Evolutionary conservation across 2,329 filamentous ascomycete species (phyloP).

Genomic region (Ceratocystis destructans): DNA sequence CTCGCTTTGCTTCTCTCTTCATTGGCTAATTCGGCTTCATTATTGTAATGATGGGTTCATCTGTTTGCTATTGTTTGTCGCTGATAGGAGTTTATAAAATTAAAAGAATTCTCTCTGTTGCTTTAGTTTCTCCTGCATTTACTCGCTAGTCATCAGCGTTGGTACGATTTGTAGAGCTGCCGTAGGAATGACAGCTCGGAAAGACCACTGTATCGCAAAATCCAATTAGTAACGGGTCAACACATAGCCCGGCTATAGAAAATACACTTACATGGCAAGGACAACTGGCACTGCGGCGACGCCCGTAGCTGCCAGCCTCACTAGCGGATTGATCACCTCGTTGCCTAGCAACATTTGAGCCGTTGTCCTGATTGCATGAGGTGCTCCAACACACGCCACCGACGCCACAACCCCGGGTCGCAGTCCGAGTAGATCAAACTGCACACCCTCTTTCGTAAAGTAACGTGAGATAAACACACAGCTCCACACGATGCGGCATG

Average conservation of each 20-base stretch:
- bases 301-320: slow-evolving; percentile 34
- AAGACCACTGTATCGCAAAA: neutral
- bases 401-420: slow-evolving; percentile 33
- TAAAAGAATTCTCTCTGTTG: slow-evolving; percentile 6
- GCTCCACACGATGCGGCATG: slow-evolving; percentile 71
- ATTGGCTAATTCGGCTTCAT: neutral
- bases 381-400: slow-evolving; percentile 33
- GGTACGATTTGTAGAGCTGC: neutral
- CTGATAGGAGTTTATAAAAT: slow-evolving; percentile 10
- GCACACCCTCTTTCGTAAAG: slow-evolving; percentile 36
- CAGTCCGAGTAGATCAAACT: slow-evolving; percentile 31
- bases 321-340: neutral
- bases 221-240: slow-evolving; percentile 12
- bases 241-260: slow-evolving; percentile 12
- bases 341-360: slow-evolving; percentile 4
- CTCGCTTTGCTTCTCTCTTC: slow-evolving; percentile 3
- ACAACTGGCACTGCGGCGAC: slow-evolving; percentile 40
- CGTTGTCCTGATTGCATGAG: slow-evolving; percentile 28
- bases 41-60: slow-evolving; percentile 3
- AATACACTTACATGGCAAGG: slow-evolving; percentile 44
- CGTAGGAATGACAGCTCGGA: slow-evolving; percentile 13
- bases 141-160: neutral
- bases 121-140: neutral
- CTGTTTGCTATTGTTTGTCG: slow-evolving; percentile 1
- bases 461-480: slow-evolving; percentile 54